phyloP scores from a whole-genome alignment of 2,329 filamentous ascomycete species.

The Hypocreales sp. region DNA sequence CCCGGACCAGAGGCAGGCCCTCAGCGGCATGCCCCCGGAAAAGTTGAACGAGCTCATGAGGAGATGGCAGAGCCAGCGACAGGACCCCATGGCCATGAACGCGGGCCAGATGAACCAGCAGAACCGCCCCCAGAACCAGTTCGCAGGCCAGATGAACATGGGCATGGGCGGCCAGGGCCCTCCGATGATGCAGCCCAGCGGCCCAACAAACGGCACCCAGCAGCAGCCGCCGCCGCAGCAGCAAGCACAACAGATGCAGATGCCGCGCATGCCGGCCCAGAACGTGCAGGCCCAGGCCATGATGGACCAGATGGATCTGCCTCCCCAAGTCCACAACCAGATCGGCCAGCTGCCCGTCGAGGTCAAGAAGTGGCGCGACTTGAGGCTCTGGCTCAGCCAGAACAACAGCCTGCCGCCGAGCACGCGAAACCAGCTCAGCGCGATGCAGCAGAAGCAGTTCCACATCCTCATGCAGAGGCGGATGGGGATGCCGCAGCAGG shows the following conservation, averaged over 20 bases:
- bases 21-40: conserved; percentile 28
- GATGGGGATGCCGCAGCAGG: conserved; percentile 12
- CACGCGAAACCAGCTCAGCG: conserved; percentile 15
- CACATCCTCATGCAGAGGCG: conserved; percentile 15
- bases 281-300: conserved; percentile 19
- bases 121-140: conserved; percentile 13
- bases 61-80: conserved; percentile 28
- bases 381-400: conserved; percentile 25
- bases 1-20: conserved; percentile 27
- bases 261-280: conserved; percentile 10
- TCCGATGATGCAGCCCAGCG: conserved; percentile 13
- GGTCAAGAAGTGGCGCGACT: conserved; percentile 32
- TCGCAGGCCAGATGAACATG: conserved; percentile 16
- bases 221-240: neutral
- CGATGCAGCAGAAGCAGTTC: conserved; percentile 25
- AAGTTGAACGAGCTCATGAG: conserved; percentile 35
- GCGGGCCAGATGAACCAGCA: conserved; percentile 14
- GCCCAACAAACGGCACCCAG: conserved; percentile 2
- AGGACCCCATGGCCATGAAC: conserved; percentile 17
- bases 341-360: conserved; percentile 21
- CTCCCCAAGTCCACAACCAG: conserved; percentile 16
- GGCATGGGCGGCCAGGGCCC: conserved; percentile 13
- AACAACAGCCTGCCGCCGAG: conserved; percentile 17
- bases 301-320: conserved; percentile 34
- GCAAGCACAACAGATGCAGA: conserved; percentile 10